Base-by-base conservation (phyloP, 2,329 filamentous ascomycete genomes). In the Diaporthe amygdali region DNA sequence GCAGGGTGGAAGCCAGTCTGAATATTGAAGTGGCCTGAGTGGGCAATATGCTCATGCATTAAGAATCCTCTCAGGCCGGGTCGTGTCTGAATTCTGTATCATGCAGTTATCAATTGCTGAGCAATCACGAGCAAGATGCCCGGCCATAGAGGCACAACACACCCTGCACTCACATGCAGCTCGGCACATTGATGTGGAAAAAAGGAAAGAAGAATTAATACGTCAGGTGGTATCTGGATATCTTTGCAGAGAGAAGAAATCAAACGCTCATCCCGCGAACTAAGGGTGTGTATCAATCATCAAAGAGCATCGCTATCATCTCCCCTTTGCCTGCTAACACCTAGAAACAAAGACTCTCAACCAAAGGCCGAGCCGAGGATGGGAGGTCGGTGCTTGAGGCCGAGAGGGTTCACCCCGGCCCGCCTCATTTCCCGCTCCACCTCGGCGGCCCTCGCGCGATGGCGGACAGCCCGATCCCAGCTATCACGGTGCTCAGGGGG, bases 141-240 rank as follows among this genome's bases (percentile, higher is more conserved):
- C 6, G 8, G 17, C 15, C 51, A 30, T 8, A 3, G 30, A 54
- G 30, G 17, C 32, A 22, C 20, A 25, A 14, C 27, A 46, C 20
- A 14, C 20, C 59, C 22, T 20, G 2, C 5, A 15, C 12, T 37
- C 44, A 49, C n/a, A 37, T 17, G 30, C 41, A 37, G 41, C 27
- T 47, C 15, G 14, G 30, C 15, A 20, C 1, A 10, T 1, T 17
- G 22, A 47, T 5, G 6, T n/a, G 5, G 30, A 27, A 39, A n/a
- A 17, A 17, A 17, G 10, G 30, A 15, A 6, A 32, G 20, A 47
- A 41, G n/a, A 49, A 66, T 66, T 67, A 67, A 30, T 59, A 17
- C 39, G 25, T 64, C 55, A 56, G 54, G 17, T 72, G 71, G 71
- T 71, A 72, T 69, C 47, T 56, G 52, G 69, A 56, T 68, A 71